Percentiles rank a stretch among this genome's conserved stretches.
phyloP scores from a whole-genome alignment of 257 asterid genomes.

The Solanum peruvianum region DNA sequence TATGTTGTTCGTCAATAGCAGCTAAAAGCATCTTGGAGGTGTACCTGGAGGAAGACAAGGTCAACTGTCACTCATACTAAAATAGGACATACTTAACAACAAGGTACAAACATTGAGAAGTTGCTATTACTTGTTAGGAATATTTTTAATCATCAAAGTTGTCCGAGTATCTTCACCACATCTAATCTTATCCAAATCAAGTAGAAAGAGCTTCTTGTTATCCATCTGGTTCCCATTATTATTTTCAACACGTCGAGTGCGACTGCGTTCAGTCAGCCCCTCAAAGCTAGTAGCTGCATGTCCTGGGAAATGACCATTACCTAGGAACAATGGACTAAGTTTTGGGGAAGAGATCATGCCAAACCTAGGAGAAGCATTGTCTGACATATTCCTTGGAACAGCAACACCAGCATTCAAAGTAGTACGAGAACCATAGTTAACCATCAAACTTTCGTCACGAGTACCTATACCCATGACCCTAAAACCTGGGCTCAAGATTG shows the following conservation, averaged over 20 bases:
- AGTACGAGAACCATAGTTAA: slow-evolving; percentile 17
- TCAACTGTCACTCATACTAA: neutral
- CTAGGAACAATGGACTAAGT: slow-evolving; percentile 20
- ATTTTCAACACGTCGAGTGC: slow-evolving; percentile 19
- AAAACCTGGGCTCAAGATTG: slow-evolving; percentile 12
- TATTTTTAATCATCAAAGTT: slow-evolving; percentile 71
- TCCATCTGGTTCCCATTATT: slow-evolving; percentile 31
- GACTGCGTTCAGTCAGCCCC: slow-evolving; percentile 30
- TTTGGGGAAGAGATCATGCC: slow-evolving; percentile 28
- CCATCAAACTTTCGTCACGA: slow-evolving; percentile 14
- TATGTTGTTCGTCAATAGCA: slow-evolving; percentile 52
- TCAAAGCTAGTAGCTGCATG: slow-evolving; percentile 17
- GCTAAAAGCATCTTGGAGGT: slow-evolving; percentile 73
- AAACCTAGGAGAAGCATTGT: slow-evolving; percentile 33
- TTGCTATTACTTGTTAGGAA: slow-evolving; percentile 66
- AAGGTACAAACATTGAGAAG: neutral
- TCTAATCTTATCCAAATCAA: slow-evolving; percentile 54
- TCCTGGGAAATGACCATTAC: slow-evolving; percentile 20
- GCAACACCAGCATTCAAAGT: slow-evolving; percentile 6
- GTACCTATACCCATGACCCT: slow-evolving; percentile 15
- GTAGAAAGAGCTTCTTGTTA: slow-evolving; percentile 39
- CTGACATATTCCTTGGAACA: slow-evolving; percentile 19
- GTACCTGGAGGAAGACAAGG: slow-evolving; percentile 32
- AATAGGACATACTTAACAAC: neutral
- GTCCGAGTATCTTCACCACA: slow-evolving; percentile 61